A percentile compares a stretch with the other conserved stretches of the same genome.
Evolutionary conservation across 225 moss, liverwort and hornwort genomes (phyloP).

Genomic region (Marchantia paleacea): DNA sequence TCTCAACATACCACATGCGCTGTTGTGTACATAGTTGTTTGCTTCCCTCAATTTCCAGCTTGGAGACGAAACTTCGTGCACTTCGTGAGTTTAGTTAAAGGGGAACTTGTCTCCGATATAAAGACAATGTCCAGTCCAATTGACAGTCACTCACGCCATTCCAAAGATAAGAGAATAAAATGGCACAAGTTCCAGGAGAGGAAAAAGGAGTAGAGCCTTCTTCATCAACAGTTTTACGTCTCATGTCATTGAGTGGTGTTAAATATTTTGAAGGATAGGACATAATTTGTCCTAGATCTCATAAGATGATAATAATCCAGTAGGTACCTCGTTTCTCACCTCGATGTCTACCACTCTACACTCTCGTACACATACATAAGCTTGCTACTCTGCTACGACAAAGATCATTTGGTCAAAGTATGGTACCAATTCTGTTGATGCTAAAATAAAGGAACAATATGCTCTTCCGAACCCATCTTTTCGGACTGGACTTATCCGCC

Average conservation of each 20-base stretch:
- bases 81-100: too few species aligned
- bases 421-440: not conserved
- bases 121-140: too few species aligned
- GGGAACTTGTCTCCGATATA: too few species aligned
- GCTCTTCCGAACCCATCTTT: not conserved
- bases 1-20: too few species aligned
- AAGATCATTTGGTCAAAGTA: not conserved
- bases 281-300: constrained; percentile 6
- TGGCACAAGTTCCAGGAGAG: not conserved
- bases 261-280: too few species aligned
- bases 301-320: not conserved
- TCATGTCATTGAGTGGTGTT: not conserved
- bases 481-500: not conserved
- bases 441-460: constrained; percentile 17
- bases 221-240: not conserved
- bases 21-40: too few species aligned
- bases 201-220: not conserved
- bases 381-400: constrained; percentile 6
- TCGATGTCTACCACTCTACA: not conserved
- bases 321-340: not conserved
- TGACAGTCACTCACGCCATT: not conserved
- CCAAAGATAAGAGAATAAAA: not conserved
- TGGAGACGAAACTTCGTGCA: too few species aligned
- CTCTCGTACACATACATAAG: constrained; percentile 5
- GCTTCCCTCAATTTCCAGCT: too few species aligned